Evolutionary conservation across 1,139 yeast species (phyloP), one percentile per base, ranked within the genome.

Genomic region (Ogataea hybrid): DNA sequence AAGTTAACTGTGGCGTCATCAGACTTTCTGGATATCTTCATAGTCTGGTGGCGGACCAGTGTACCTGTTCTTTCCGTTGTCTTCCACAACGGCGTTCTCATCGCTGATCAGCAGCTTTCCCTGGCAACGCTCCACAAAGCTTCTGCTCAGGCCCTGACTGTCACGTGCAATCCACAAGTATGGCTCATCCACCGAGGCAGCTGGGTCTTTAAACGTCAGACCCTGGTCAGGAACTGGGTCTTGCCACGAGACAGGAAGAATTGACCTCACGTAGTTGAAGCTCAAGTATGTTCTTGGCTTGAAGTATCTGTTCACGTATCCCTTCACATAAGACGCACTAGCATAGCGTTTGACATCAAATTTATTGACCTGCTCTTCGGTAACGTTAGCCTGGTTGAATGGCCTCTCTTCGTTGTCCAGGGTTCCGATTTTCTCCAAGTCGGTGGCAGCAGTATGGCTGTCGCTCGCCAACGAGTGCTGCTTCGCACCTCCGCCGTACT

Each of bases 91-190:
- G 1, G 96, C 77, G 53, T 85, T 82, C 31, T 74, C 79, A 57
- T 87, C 94, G 42, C 78, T 70, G 36, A 84, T 79, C 16, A 70
- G 68, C 30, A 84, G 71, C 28, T 69, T 63, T 11, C 71, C 64
- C 3, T 67, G 68, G 40, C 79, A 69, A 37, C 73, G 68, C 35
- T 71, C 73, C 10, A 84, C 75, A 54, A 85, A 80, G 15, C 58
- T 61, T 2, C 73, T 65, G 3, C 95, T 82, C 58, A 87, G 74
- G 0, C 97, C 97, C 73, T 79, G 76, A 6, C 85, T 80, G 64
- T 92, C 98, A 46, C 71, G 71, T 6, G 97, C 95, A 52, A 92
- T 77, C 98, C 98, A 92, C 16, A 92, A 68, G 20, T 73, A 70
- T 5, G 96, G 95, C 53, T 81, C 75, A 30, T 69, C 65, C 0